Conservation (phyloP, 495 filamentous ascomycete genomes). For the Lasiosphaeria ovina region DNA sequence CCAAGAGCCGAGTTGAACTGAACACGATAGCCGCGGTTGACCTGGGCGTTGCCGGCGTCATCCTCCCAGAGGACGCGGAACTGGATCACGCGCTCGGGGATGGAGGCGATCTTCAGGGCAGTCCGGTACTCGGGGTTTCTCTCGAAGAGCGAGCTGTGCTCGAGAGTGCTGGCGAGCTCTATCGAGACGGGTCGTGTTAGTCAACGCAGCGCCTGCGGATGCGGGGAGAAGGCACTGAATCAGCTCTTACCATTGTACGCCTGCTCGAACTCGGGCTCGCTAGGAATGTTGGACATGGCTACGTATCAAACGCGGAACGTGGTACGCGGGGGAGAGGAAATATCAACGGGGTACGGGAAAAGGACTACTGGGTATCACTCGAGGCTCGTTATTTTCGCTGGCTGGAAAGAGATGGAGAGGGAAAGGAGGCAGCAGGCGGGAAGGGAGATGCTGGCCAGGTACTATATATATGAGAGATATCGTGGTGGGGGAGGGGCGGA, state of each 20-base stretch:
- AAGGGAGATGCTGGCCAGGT: neutral
- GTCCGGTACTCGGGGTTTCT: conserved; percentile 91
- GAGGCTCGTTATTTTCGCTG: conserved; percentile 7
- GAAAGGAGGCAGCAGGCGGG: neutral
- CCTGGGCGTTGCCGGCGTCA: conserved; percentile 82
- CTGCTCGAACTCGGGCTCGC: conserved; percentile 98
- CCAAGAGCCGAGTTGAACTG: conserved; percentile 99
- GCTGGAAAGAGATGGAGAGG: conserved; percentile 3
- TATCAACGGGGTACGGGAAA: conserved; percentile 4
- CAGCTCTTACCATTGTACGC: conserved; percentile 77
- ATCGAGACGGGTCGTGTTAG: conserved; percentile 16
- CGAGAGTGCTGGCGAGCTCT: conserved; percentile 94
- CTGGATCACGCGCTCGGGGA: conserved; percentile 95
- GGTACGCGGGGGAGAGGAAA: conserved; percentile 1
- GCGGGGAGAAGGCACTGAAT: neutral
- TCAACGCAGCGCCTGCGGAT: neutral
- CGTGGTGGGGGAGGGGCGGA: neutral
- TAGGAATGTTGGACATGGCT: conserved; percentile 79
- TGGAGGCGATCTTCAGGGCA: conserved; percentile 80
- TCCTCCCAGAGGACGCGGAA: conserved; percentile 98
- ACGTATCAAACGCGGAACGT: neutral
- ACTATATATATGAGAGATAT: neutral
- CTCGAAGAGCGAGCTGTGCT: conserved; percentile 89
- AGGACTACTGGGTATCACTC: conserved; percentile 12
- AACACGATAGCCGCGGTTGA: conserved; percentile 95